Conservation (phyloP, 768 basidiomycete species). For the Arthromyces matolae region DNA sequence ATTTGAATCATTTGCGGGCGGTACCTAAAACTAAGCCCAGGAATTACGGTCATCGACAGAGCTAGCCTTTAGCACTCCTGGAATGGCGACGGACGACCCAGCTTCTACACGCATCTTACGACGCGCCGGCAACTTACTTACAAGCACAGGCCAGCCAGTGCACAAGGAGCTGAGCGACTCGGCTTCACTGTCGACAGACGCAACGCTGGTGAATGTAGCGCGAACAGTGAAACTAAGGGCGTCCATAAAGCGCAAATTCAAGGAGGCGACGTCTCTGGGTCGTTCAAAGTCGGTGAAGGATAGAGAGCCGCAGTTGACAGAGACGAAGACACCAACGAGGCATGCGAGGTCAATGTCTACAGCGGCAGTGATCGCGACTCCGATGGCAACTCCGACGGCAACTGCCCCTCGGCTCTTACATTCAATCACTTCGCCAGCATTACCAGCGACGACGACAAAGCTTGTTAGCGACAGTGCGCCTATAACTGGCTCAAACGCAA, state of each 20-base stretch:
- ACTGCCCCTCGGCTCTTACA: slow-evolving; percentile 5
- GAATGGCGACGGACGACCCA: slow-evolving; percentile 2
- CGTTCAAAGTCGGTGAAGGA: slow-evolving; percentile 25
- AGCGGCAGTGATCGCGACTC: slow-evolving; percentile 1
- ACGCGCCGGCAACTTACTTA: slow-evolving; percentile 35
- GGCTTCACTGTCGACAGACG: slow-evolving; percentile 7
- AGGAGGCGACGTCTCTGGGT: slow-evolving; percentile 27
- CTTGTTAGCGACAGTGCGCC: neutral
- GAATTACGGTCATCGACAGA: neutral
- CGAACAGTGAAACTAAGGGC: slow-evolving; percentile 19
- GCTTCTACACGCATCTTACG: slow-evolving; percentile 25
- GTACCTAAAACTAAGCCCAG: neutral
- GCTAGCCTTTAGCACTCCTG: neutral
- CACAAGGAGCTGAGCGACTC: slow-evolving; percentile 21
- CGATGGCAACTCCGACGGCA: slow-evolving; percentile 8
- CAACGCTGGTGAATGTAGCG: slow-evolving; percentile 1
- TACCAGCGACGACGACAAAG: neutral
- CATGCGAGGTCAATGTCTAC: slow-evolving; percentile 11
- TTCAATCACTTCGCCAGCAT: neutral
- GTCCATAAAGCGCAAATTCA: slow-evolving; percentile 35
- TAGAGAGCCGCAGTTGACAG: slow-evolving; percentile 1
- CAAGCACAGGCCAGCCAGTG: slow-evolving; percentile 26
- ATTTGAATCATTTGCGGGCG: neutral
- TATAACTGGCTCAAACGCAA: neutral
- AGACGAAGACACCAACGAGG: slow-evolving; percentile 1